Evolutionary conservation across 2,329 filamentous ascomycete genomes (phyloP).

Genomic region (Elsinoe australis): DNA sequence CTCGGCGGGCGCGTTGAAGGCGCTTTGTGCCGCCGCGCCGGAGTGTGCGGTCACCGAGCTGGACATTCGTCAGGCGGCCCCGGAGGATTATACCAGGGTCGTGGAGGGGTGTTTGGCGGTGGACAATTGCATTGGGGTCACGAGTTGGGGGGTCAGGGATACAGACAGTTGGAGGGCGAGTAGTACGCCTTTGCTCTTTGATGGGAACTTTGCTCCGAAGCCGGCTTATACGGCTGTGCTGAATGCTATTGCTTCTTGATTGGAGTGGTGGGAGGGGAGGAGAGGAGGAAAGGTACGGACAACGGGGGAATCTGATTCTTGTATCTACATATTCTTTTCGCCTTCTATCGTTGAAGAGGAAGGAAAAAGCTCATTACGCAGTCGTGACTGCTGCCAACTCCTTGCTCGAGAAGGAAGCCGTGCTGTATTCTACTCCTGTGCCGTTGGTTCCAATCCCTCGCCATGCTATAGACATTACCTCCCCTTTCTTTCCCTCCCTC

Average conservation of each 20-base stretch:
- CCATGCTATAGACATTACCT: constrained; percentile 9
- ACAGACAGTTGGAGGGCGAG: constrained; percentile 36
- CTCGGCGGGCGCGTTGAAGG: constrained; percentile 44
- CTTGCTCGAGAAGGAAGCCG: too few relatives aligned
- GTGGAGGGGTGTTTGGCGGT: constrained; percentile 51
- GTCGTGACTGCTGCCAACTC: too few relatives aligned
- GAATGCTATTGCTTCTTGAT: constrained; percentile 15
- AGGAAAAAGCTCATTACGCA: too few relatives aligned
- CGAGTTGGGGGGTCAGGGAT: constrained; percentile 50
- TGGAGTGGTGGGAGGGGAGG: not conserved
- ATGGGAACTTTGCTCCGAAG: constrained; percentile 37
- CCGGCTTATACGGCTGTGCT: constrained; percentile 32
- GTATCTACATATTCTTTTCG: not conserved
- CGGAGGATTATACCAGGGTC: constrained; percentile 50
- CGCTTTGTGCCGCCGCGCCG: constrained; percentile 42
- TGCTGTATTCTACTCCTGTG: too few relatives aligned
- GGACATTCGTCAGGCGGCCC: constrained; percentile 53
- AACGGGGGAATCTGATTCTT: not conserved
- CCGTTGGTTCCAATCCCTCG: too few relatives aligned
- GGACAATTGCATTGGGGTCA: constrained; percentile 57
- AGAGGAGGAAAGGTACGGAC: not conserved
- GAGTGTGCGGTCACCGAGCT: constrained; percentile 62
- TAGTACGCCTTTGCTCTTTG: constrained; percentile 37
- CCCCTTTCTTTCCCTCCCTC: not conserved
- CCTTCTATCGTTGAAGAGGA: too few relatives aligned